Evolutionary conservation across 331 rosid species (phyloP).

Genomic region (Acacia concinna): DNA sequence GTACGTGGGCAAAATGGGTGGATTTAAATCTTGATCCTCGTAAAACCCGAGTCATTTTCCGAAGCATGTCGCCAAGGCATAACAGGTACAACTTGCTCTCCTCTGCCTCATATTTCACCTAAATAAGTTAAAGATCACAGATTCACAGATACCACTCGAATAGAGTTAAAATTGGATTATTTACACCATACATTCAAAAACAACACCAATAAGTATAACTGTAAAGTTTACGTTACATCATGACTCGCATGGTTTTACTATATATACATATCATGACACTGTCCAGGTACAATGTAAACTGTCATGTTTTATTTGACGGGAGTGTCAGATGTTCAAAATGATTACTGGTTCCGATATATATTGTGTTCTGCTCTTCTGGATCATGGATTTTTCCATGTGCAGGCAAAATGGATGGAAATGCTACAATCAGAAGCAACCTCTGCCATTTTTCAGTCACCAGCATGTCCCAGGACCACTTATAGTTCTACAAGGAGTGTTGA

Average conservation of each 20-base stretch:
- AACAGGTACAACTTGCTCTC: constrained; percentile 61
- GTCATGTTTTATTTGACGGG: background rate
- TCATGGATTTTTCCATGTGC: background rate
- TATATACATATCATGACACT: background rate
- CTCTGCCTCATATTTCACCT: background rate
- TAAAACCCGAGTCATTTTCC: constrained; percentile 64
- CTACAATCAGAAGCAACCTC: constrained; percentile 80
- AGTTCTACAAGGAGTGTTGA: constrained; percentile 74
- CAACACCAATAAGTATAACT: background rate
- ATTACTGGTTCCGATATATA: background rate
- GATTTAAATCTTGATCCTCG: constrained; percentile 75
- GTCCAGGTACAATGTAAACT: background rate
- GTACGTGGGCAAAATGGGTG: constrained; percentile 97
- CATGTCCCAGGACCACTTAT: constrained; percentile 73
- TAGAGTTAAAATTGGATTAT: background rate
- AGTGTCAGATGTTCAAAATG: background rate
- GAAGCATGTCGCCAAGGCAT: constrained; percentile 98
- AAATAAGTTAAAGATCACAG: background rate
- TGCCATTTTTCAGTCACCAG: constrained; percentile 66
- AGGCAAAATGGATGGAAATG: constrained; percentile 95
- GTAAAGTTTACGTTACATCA: background rate
- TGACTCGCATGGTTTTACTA: background rate
- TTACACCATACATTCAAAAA: background rate
- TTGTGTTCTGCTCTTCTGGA: background rate
- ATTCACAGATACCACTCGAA: background rate